A percentile compares a stretch with the other conserved stretches of the same genome.
Evolutionary conservation across 2,329 filamentous ascomycete genomes (phyloP).

Genomic region (Macrophomina phaseolina): DNA sequence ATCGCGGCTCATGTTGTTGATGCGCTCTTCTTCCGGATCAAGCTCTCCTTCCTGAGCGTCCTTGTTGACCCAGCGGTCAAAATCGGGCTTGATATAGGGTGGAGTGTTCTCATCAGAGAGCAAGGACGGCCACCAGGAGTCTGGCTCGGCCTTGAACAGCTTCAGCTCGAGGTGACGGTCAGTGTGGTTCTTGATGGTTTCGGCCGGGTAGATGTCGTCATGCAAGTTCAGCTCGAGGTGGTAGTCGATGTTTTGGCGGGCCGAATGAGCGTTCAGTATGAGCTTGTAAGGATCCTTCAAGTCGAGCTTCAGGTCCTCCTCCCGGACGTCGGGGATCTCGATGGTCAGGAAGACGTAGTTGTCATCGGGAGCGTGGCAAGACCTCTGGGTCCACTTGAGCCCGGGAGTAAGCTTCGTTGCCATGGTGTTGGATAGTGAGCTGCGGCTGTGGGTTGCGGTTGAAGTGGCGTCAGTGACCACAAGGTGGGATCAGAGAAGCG

Average conservation of each 20-base stretch:
- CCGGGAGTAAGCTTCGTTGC: not conserved
- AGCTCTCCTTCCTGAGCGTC: slow-evolving; percentile 9
- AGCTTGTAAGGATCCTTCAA: not conserved
- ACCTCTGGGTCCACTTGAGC: slow-evolving; percentile 4
- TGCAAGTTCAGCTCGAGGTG: slow-evolving; percentile 1
- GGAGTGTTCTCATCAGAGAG: not conserved
- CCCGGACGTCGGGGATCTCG: not conserved
- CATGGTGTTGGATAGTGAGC: not conserved
- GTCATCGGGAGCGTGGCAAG: not conserved
- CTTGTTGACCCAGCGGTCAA: slow-evolving; percentile 14
- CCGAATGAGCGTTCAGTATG: not conserved
- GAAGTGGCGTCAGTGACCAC: not conserved
- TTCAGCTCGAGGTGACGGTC: slow-evolving; percentile 14
- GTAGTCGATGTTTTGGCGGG: not conserved
- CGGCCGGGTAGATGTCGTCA: not conserved
- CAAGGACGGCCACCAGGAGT: slow-evolving; percentile 15
- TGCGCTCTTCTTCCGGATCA: not conserved
- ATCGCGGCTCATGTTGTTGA: not conserved
- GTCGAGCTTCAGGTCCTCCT: not conserved
- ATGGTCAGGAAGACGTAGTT: slow-evolving; percentile 6
- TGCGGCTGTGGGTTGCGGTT: not conserved
- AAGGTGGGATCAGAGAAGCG: not conserved
- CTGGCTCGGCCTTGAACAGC: slow-evolving; percentile 12
- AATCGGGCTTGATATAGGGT: slow-evolving; percentile 10
- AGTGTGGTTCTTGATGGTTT: not conserved